These are phyloP conservation scores for Kwoniella europaea DNA, from an alignment of 768 basidiomycete species.

Conservation along the genomic window DNA sequence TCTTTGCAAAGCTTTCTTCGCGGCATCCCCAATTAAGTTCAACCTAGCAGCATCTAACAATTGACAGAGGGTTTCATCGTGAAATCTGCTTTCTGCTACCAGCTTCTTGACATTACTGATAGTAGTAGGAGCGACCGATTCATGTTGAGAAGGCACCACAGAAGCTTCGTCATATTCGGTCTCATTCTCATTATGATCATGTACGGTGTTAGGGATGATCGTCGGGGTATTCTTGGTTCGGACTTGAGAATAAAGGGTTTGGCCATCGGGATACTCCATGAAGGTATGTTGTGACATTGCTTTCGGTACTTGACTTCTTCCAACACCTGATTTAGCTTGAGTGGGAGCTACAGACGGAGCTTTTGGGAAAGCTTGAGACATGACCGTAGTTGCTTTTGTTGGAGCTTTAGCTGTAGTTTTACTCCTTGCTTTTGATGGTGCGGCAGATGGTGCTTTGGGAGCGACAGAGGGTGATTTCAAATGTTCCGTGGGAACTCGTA, in stretches of 20 bases:
- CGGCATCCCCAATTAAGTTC: constrained; percentile 50
- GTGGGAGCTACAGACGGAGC: constrained; percentile 7
- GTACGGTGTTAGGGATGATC: constrained; percentile 11
- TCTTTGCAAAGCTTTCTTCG: constrained; percentile 52
- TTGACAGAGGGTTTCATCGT: constrained; percentile 57
- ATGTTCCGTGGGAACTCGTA: constrained; percentile 9
- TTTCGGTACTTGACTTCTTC: constrained; percentile 4
- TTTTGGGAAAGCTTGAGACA: constrained; percentile 11
- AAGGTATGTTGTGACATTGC: constrained; percentile 9
- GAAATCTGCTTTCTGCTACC: constrained; percentile 49
- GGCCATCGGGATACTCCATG: constrained; percentile 18
- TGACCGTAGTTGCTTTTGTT: constrained; percentile 17
- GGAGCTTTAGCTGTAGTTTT: constrained; percentile 10
- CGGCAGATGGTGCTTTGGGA: background rate
- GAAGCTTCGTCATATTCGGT: background rate
- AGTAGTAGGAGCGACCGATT: constrained; percentile 46
- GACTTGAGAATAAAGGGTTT: constrained; percentile 22
- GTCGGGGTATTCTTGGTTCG: constrained; percentile 25
- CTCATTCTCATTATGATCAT: background rate
- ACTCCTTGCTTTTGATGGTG: constrained; percentile 1
- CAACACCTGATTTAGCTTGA: background rate
- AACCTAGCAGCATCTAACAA: constrained; percentile 51
- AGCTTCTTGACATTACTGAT: constrained; percentile 50
- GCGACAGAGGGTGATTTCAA: constrained; percentile 9
- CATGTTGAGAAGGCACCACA: constrained; percentile 1